phyloP scores from a whole-genome alignment of 1,284 basidiomycete genomes.

The Nidula niveotomentosa region DNA sequence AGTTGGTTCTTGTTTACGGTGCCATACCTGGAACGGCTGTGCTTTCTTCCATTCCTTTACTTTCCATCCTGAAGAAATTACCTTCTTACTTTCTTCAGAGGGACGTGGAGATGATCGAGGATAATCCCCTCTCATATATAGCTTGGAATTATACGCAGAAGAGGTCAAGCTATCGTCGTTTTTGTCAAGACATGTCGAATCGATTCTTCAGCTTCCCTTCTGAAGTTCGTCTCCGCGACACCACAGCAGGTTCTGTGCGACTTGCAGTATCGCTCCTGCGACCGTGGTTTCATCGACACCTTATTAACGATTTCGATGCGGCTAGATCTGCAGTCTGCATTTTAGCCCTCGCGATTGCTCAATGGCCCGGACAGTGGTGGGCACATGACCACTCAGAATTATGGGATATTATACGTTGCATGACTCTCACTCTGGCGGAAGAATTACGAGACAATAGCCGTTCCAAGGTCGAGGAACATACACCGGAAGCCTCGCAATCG shows the following conservation, averaged over 20 bases:
- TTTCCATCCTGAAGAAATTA: constrained; percentile 58
- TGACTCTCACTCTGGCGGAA: constrained; percentile 59
- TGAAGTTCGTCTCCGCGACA: constrained; percentile 59
- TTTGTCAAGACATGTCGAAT: constrained; percentile 67
- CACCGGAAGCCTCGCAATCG: constrained; percentile 40
- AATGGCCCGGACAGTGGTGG: constrained; percentile 71
- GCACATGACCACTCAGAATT: constrained; percentile 59
- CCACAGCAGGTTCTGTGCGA: constrained; percentile 63
- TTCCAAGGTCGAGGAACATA: constrained; percentile 1
- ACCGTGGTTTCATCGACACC: constrained; percentile 60
- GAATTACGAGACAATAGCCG: constrained; percentile 51
- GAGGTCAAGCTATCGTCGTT: constrained; percentile 62
- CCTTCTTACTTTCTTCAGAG: constrained; percentile 67
- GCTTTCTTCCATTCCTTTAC: constrained; percentile 65
- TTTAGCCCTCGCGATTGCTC: constrained; percentile 59
- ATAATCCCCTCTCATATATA: constrained; percentile 43
- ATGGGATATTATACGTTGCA: constrained; percentile 52
- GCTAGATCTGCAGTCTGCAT: constrained; percentile 48
- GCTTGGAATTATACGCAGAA: constrained; percentile 61
- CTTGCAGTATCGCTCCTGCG: constrained; percentile 65
- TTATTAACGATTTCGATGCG: constrained; percentile 45
- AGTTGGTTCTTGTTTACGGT: constrained; percentile 70
- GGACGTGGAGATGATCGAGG: constrained; percentile 20
- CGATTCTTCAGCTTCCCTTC: constrained; percentile 54
- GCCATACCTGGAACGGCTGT: constrained; percentile 65